These are phyloP conservation scores for Pseudevernia furfuracea DNA, from an alignment of 495 filamentous ascomycete genomes.

Conservation along the genomic window DNA sequence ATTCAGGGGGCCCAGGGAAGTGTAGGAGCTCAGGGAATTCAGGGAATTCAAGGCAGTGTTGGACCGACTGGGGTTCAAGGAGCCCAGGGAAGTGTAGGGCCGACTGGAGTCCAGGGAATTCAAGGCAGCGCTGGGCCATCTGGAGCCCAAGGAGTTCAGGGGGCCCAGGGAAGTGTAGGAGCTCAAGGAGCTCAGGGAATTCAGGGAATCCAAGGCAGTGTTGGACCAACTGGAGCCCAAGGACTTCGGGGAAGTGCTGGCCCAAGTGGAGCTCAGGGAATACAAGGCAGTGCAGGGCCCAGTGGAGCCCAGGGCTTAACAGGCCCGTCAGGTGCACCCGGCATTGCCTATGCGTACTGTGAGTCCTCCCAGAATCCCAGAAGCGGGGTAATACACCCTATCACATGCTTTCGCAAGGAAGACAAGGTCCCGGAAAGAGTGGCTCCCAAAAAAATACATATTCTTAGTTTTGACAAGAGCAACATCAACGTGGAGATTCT, in stretches of 20 bases:
- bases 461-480: neutral
- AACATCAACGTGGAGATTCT: neutral
- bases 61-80: slow-evolving; percentile 10
- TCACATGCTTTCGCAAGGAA: neutral
- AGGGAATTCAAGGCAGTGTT: neutral
- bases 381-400: neutral
- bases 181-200: neutral
- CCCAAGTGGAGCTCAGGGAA: neutral
- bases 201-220: neutral
- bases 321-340: slow-evolving; percentile 8
- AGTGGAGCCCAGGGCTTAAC: slow-evolving; percentile 2
- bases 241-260: neutral
- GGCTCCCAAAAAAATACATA: neutral
- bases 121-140: too few relatives aligned
- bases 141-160: too few relatives aligned
- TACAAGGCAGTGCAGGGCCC: slow-evolving; percentile 3
- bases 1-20: too few relatives aligned
- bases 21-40: too few relatives aligned
- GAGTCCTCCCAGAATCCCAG: neutral
- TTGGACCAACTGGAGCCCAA: slow-evolving; percentile 7
- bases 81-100: too few relatives aligned
- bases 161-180: too few relatives aligned
- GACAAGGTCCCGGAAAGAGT: neutral
- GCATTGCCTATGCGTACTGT: slow-evolving; percentile 6
- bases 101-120: too few relatives aligned